Evolutionary conservation across 805 yeast genomes (phyloP), one percentile per base, ranked within the genome.

Genomic region (Candida xyloterini): DNA sequence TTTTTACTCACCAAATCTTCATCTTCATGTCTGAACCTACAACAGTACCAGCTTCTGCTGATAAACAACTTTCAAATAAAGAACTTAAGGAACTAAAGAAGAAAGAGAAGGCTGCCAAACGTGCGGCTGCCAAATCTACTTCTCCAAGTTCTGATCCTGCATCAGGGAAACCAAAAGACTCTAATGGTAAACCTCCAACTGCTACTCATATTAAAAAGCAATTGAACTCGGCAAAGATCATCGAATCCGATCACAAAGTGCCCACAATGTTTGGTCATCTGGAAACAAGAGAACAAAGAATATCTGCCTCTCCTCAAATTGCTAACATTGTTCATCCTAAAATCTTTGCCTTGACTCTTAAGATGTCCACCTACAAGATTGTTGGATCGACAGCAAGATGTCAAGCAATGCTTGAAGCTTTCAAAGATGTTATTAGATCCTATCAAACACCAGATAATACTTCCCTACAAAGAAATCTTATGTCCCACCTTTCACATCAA

Each of bases 371-470:
- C 30, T 91, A 87, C 61, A 77, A 83, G 48, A 78, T 91, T 27
- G 93, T 90, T 7, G 99, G 99, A 0, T 88, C 97, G 0, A 84
- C 83, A 3, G 81, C 86, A 20, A 75, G 99, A 52, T 85, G 95
- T 62, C 70, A 71, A 46, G 83, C 87, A 13, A 87, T 91, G 93
- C 69, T 93, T 60, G 76, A 75, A 45, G 90, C 90, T 3, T 93
- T 93, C 65, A 81, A 84, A 62, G 73, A 70, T 21, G 90, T 93
- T 15, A 86, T 93, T 33, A 55, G 60, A 27, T 95, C 88, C 48
- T 93, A 91, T 58, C 66, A 70, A 42, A 89, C 98, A 0, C 98
- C 98, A 5, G 77, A 73, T 28, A 89, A 86, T 40, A 83, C 93
- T 7, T 81, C 95, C 1, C 70, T 93, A 52, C 80, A 90, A 25